phyloP scores from a whole-genome alignment of 371 early-diverging fungal species.

The Mucor lusitanicus region DNA sequence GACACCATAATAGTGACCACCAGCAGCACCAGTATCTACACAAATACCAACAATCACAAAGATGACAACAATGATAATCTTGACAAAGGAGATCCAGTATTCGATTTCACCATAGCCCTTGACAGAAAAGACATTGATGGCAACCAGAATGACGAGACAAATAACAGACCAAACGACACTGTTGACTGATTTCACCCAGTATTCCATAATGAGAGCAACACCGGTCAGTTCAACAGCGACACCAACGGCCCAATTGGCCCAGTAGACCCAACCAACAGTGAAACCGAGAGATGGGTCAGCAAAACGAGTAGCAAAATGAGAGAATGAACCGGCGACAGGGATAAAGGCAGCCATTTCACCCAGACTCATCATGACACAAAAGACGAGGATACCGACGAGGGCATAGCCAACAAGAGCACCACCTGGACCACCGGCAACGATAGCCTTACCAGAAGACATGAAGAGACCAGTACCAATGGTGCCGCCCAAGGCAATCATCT shows the following conservation, averaged over 20 bases:
- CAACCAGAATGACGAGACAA: conserved; percentile 59
- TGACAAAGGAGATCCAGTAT: conserved; percentile 63
- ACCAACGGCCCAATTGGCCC: conserved; percentile 85
- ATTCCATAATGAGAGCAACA: conserved; percentile 77
- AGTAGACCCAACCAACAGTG: conserved; percentile 78
- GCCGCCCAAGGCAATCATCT: conserved; percentile 70
- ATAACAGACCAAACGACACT: conserved; percentile 65
- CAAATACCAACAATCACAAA: conserved; percentile 80
- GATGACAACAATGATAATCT: conserved; percentile 61
- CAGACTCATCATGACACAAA: conserved; percentile 78
- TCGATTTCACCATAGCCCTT: conserved; percentile 71
- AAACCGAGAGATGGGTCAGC: conserved; percentile 84
- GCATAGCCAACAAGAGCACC: conserved; percentile 76
- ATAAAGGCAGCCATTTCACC: conserved; percentile 88
- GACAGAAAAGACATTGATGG: conserved; percentile 67
- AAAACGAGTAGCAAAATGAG: conserved; percentile 82
- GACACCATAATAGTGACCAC: conserved; percentile 52
- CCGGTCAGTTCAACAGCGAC: conserved; percentile 83
- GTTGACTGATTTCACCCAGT: conserved; percentile 70
- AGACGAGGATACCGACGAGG: conserved; percentile 82
- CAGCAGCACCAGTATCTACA: conserved; percentile 60
- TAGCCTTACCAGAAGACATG: conserved; percentile 80
- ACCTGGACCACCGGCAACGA: conserved; percentile 74
- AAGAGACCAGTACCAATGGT: conserved; percentile 88
- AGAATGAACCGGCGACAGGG: conserved; percentile 85